Evolutionary conservation across 2,329 filamentous ascomycete species (phyloP).

Genomic region (Pseudogymnoascus sp.): DNA sequence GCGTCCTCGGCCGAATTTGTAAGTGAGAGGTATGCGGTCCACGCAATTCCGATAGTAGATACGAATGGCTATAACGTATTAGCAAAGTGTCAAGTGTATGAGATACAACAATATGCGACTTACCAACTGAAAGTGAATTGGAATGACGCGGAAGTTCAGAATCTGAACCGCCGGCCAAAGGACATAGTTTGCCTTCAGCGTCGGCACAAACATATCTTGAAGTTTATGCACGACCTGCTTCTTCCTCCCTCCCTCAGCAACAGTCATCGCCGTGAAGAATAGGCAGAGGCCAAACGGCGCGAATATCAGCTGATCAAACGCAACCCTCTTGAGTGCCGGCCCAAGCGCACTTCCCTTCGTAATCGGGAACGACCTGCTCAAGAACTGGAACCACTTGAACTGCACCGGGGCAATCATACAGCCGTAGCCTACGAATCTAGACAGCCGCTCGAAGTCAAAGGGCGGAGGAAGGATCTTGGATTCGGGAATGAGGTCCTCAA

Average conservation of each 20-base stretch:
- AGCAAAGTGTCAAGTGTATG: constrained; percentile 8
- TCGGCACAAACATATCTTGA: constrained; percentile 85
- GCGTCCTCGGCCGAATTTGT: constrained; percentile 68
- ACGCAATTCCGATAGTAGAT: constrained; percentile 89
- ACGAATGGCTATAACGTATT: constrained; percentile 70
- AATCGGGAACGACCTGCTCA: constrained; percentile 75
- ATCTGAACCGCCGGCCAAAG: constrained; percentile 95
- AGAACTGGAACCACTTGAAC: constrained; percentile 90
- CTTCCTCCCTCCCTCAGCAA: constrained; percentile 83
- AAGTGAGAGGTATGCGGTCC: constrained; percentile 93
- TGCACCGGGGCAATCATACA: constrained; percentile 94
- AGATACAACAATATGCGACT: constrained; percentile 34
- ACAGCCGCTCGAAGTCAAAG: constrained; percentile 92
- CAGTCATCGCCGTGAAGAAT: constrained; percentile 95
- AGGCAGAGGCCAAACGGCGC: constrained; percentile 68
- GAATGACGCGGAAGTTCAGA: constrained; percentile 92
- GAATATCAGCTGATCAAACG: constrained; percentile 87
- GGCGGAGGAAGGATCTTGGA: constrained; percentile 61
- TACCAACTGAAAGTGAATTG: constrained; percentile 93
- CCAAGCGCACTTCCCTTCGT: constrained; percentile 65
- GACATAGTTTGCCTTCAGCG: constrained; percentile 89
- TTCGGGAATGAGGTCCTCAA: constrained; percentile 58
- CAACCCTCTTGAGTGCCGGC: constrained; percentile 82
- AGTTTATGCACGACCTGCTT: constrained; percentile 77
- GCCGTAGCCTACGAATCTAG: constrained; percentile 93